Evolutionary conservation across 306 rosid species (phyloP).

Genomic region (Pterocarpus santalinus): DNA sequence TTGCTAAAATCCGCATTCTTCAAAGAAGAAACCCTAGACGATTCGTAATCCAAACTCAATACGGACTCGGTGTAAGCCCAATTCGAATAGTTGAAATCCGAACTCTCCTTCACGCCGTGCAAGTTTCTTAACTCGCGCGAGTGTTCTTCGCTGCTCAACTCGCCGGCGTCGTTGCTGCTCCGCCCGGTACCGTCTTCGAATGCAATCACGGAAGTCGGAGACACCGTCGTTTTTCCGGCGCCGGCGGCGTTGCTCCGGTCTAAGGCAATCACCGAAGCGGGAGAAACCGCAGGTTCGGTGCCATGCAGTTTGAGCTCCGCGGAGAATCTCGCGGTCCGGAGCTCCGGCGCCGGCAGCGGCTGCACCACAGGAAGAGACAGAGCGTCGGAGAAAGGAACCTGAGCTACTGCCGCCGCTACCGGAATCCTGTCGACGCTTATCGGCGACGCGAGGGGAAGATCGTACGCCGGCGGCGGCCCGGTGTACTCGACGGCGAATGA

Average conservation of each 20-base stretch:
- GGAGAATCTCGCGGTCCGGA: conserved; percentile 57
- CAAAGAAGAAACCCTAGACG: conserved; percentile 72
- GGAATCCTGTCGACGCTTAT: conserved; percentile 72
- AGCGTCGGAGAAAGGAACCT: conserved; percentile 59
- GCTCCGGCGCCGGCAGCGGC: conserved; percentile 64
- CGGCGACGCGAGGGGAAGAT: conserved; percentile 82
- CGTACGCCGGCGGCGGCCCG: conserved; percentile 78
- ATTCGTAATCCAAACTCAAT: conserved; percentile 78
- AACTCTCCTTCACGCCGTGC: conserved; percentile 66
- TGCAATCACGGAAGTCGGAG: conserved; percentile 84
- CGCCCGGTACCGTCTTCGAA: conserved; percentile 69
- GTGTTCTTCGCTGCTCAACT: conserved; percentile 72
- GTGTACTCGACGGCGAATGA: conserved; percentile 81
- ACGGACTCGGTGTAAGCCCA: conserved; percentile 61
- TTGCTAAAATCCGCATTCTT: conserved; percentile 53
- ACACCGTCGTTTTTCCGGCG: conserved; percentile 67
- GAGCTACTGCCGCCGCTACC: conserved; percentile 67
- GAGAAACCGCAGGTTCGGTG: conserved; percentile 68
- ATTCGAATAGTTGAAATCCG: conserved; percentile 67
- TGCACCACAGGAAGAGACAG: conserved; percentile 79
- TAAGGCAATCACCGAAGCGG: conserved; percentile 75
- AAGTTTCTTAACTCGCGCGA: conserved; percentile 67
- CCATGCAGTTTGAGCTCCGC: conserved; percentile 60
- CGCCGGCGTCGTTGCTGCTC: conserved; percentile 63
- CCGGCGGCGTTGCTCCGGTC: conserved; percentile 56